Percentiles rank a stretch among this genome's conserved stretches.
phyloP scores from a whole-genome alignment of 306 rosid species.

The Elaeagnus macrophylla region DNA sequence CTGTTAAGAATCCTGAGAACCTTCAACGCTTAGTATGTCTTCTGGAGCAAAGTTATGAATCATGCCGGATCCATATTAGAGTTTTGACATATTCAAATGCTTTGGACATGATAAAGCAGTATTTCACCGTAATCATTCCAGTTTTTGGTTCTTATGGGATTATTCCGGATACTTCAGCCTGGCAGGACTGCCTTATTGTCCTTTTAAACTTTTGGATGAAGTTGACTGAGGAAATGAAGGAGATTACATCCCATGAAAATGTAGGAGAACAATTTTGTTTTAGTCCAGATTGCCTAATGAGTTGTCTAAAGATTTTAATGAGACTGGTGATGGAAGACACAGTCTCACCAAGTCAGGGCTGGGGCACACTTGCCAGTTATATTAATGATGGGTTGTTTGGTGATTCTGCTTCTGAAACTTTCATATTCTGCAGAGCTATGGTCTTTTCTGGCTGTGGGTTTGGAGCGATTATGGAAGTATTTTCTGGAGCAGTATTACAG shows the following conservation, averaged over 20 bases:
- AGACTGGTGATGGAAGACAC: constrained; percentile 79
- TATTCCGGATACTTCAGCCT: constrained; percentile 74
- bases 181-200: constrained; percentile 86
- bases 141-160: constrained; percentile 44
- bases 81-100: constrained; percentile 62
- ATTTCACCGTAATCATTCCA: constrained; percentile 52
- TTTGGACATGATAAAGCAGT: constrained; percentile 64
- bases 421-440: constrained; percentile 71
- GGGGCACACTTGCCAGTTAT: constrained; percentile 60
- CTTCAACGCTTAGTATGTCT: constrained; percentile 61
- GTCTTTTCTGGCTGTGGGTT: constrained; percentile 90
- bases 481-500: constrained; percentile 48
- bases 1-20: constrained; percentile 49
- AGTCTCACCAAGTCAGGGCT: constrained; percentile 88
- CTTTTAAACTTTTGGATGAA: constrained; percentile 79
- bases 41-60: constrained; percentile 72
- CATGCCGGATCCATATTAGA: constrained; percentile 45
- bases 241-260: constrained; percentile 34
- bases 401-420: constrained; percentile 45
- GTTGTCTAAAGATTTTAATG: constrained; percentile 63
- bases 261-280: constrained; percentile 34
- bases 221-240: constrained; percentile 76
- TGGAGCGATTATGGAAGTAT: constrained; percentile 69
- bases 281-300: constrained; percentile 52
- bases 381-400: constrained; percentile 50